Conservation (phyloP, 192 early-diverging fungal species). For the Entomortierella beljakovae region DNA sequence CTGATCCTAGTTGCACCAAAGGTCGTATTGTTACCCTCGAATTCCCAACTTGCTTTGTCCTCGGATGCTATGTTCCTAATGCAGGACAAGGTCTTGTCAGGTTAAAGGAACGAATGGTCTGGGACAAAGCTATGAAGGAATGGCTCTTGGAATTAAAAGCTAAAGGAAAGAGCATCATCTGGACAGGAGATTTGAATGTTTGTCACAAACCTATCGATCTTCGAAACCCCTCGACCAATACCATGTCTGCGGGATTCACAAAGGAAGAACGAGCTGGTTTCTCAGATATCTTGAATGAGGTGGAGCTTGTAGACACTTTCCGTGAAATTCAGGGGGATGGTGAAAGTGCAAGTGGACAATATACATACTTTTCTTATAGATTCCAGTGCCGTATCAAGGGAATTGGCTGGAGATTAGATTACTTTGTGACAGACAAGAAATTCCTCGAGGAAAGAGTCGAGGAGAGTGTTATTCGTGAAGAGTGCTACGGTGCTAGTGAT, state of each 20-base stretch:
- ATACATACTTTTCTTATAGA: constrained; percentile 85
- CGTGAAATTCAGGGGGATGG: constrained; percentile 76
- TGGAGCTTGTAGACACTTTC: constrained; percentile 75
- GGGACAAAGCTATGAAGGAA: constrained; percentile 72
- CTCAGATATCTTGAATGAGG: constrained; percentile 64
- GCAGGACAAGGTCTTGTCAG: constrained; percentile 79
- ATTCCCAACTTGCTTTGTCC: constrained; percentile 71
- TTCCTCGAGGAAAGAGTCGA: constrained; percentile 66
- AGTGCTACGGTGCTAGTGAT: constrained; percentile 90
- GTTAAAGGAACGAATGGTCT: constrained; percentile 72
- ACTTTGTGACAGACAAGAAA: constrained; percentile 78
- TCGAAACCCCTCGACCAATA: constrained; percentile 78
- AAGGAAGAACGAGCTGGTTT: constrained; percentile 84
- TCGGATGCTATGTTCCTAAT: constrained; percentile 85
- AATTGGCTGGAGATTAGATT: constrained; percentile 90
- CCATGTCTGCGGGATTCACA: constrained; percentile 85
- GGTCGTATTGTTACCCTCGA: constrained; percentile 81
- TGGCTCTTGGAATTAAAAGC: constrained; percentile 75
- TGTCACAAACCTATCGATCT: constrained; percentile 83
- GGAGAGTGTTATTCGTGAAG: constrained; percentile 73
- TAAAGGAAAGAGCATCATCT: constrained; percentile 77
- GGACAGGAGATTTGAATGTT: constrained; percentile 88
- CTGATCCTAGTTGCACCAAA: constrained; percentile 55
- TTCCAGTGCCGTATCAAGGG: constrained; percentile 75
- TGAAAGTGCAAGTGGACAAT: constrained; percentile 58